phyloP scores from a whole-genome alignment of 176 grass and related monocot genomes.

The Cymbopogon citratus region DNA sequence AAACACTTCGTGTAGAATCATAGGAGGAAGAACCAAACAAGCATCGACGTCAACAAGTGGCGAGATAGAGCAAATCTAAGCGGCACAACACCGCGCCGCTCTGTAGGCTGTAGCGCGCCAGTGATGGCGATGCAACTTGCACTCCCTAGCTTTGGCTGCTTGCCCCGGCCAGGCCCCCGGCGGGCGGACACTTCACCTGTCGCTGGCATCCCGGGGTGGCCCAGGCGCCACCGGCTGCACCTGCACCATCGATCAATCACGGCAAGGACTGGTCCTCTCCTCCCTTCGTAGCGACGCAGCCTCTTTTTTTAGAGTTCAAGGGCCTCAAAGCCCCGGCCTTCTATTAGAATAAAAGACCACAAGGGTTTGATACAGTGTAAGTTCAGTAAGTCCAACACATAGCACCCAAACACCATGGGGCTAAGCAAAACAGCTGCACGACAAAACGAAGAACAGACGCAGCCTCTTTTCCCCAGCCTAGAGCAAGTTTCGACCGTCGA shows the following conservation, averaged over 20 bases:
- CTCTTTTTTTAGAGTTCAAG: too few species aligned
- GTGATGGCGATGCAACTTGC: conserved; percentile 25
- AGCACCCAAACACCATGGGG: too few species aligned
- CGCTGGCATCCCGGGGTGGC: background rate
- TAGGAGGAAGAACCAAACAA: background rate
- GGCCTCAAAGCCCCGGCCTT: too few species aligned
- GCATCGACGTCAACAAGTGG: conserved; percentile 2
- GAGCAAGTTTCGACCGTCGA: conserved; percentile 26
- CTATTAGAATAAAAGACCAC: too few species aligned
- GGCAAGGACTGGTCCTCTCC: conserved; percentile 11
- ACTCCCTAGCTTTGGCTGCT: conserved; percentile 26
- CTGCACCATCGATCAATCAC: background rate
- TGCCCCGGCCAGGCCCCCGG: background rate
- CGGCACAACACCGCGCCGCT: background rate
- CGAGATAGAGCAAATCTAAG: conserved; percentile 3
- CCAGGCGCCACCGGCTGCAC: background rate
- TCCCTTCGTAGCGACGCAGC: background rate
- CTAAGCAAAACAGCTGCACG: too few species aligned
- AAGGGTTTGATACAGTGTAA: too few species aligned
- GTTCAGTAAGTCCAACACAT: too few species aligned
- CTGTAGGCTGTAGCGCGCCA: background rate
- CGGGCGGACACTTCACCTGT: background rate
- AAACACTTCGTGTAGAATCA: background rate
- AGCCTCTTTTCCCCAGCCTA: background rate
- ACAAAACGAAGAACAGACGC: too few species aligned